These are phyloP conservation scores for Acacia concinna DNA, from an alignment of 331 rosid genomes.

Conservation along the genomic window DNA sequence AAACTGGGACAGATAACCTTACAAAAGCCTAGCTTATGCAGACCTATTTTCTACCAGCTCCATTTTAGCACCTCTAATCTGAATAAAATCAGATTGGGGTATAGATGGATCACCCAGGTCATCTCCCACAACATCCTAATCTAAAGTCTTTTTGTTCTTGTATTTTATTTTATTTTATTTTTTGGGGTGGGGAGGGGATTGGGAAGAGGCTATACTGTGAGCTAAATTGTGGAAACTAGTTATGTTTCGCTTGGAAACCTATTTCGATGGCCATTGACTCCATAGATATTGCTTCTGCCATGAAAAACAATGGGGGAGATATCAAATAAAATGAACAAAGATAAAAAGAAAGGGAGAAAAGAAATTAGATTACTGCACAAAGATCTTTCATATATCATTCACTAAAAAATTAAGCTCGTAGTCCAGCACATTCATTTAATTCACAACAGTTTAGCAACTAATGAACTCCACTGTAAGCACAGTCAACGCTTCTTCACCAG, in stretches of 20 bases:
- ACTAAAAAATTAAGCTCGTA: neutral
- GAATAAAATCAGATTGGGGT: neutral
- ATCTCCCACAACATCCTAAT: neutral
- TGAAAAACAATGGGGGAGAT: constrained; percentile 11
- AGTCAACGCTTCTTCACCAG: neutral
- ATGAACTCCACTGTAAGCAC: neutral
- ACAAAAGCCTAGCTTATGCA: neutral
- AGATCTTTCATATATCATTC: neutral
- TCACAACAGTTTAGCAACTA: constrained; percentile 16
- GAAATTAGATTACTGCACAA: neutral
- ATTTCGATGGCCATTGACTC: constrained; percentile 15
- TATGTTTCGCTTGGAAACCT: constrained; percentile 10
- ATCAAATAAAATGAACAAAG: neutral
- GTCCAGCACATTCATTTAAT: constrained; percentile 10
- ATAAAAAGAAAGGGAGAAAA: neutral
- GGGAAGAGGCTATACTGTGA: neutral
- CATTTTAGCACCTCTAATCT: neutral
- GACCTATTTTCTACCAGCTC: neutral
- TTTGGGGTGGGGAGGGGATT: neutral
- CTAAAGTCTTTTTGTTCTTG: neutral
- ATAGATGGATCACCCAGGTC: neutral
- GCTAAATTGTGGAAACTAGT: neutral
- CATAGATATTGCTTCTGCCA: constrained; percentile 14
- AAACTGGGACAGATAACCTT: neutral
- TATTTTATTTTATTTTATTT: neutral